A percentile compares a stretch with the other conserved stretches of the same genome.
phyloP scores from a whole-genome alignment of 495 filamentous ascomycete genomes.

The Aspergillus panamensis region DNA sequence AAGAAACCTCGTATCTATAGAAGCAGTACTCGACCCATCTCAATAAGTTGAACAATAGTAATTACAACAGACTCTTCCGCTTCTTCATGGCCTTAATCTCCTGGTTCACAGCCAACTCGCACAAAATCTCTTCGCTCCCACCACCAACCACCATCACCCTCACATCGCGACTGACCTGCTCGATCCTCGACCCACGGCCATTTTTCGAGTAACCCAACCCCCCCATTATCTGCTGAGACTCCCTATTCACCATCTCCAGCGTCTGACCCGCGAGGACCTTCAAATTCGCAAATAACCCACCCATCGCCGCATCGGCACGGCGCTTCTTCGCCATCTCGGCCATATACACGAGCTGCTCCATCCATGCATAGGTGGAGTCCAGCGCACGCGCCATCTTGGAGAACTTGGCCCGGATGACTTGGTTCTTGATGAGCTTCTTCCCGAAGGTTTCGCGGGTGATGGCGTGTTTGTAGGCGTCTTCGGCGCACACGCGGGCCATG shows the following conservation, averaged over 20 bases:
- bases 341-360: conserved; percentile 40
- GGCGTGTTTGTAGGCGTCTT: conserved; percentile 40
- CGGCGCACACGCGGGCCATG: conserved; percentile 35
- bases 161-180: conserved; percentile 51
- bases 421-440: conserved; percentile 37
- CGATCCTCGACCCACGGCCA: conserved; percentile 35
- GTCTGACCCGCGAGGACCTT: conserved; percentile 49
- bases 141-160: conserved; percentile 52
- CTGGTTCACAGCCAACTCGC: conserved; percentile 45
- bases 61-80: not conserved
- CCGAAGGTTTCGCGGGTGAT: conserved; percentile 42
- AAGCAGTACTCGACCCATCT: too few relatives aligned
- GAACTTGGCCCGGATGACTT: conserved; percentile 39
- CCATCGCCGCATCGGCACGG: conserved; percentile 27
- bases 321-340: conserved; percentile 18
- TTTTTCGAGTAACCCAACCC: conserved; percentile 3
- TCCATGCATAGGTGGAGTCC: conserved; percentile 36
- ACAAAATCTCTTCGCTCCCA: conserved; percentile 52
- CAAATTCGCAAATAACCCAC: conserved; percentile 31
- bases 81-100: conserved; percentile 23
- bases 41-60: too few relatives aligned
- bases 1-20: too few relatives aligned
- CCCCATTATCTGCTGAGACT: conserved; percentile 23
- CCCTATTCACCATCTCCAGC: conserved; percentile 39
- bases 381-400: conserved; percentile 33